Percentiles rank a stretch among this genome's conserved stretches.
Evolutionary conservation across 768 basidiomycete species (phyloP).

Genomic region (Rhizopogon vesiculosus): DNA sequence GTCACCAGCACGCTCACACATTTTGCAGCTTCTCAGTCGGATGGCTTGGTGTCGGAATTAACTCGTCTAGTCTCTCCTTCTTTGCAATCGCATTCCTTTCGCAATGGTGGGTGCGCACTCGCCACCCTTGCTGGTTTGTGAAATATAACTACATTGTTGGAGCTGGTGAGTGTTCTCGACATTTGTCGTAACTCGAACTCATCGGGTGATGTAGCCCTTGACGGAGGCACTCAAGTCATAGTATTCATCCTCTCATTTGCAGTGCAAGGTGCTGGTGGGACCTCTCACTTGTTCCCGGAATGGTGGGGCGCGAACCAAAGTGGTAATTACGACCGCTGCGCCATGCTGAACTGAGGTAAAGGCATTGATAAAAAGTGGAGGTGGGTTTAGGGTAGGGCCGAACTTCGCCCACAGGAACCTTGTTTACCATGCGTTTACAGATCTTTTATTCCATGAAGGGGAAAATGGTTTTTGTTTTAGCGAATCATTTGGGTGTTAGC

Average conservation of each 20-base stretch:
- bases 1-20: background rate
- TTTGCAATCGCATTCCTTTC: slow-evolving; percentile 53
- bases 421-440: no score
- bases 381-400: no score
- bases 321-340: slow-evolving; percentile 32
- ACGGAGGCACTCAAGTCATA: slow-evolving; percentile 46
- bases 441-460: no score
- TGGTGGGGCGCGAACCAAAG: slow-evolving; percentile 59
- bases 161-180: slow-evolving; percentile 33
- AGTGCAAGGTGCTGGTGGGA: slow-evolving; percentile 48
- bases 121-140: slow-evolving; percentile 63
- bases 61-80: slow-evolving; percentile 42
- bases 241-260: slow-evolving; percentile 47
- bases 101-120: slow-evolving; percentile 53
- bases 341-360: slow-evolving; percentile 10
- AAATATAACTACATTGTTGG: slow-evolving; percentile 64
- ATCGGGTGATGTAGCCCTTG: slow-evolving; percentile 22
- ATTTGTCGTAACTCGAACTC: background rate
- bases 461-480: no score
- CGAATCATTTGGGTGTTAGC: no score
- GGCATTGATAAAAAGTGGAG: no score
- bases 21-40: slow-evolving; percentile 31
- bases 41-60: slow-evolving; percentile 49
- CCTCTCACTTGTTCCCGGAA: slow-evolving; percentile 43
- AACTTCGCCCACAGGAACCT: no score